Evolutionary conservation across 2,329 filamentous ascomycete genomes (phyloP), one percentile per base, ranked within the genome.

Genomic region (Endothia cerciana): DNA sequence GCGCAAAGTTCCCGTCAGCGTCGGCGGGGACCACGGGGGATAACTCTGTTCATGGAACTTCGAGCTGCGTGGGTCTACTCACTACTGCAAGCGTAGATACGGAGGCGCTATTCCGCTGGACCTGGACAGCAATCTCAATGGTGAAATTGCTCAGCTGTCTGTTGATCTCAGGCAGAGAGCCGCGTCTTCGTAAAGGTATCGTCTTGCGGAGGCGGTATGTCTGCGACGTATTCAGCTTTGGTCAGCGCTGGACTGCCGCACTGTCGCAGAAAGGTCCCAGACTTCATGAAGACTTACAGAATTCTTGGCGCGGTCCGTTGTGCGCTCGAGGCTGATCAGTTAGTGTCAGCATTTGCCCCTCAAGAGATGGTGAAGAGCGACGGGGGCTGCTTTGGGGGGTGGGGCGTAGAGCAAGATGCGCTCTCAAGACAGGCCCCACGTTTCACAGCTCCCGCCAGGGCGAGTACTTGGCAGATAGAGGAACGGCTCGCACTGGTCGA

Each of bases 161-260:
- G 57, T 68, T 68, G 2, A 68, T 56, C 56, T 68, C 63, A n/a
- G 66, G 66, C 8, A 68, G 47, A 22, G 66, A 65, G 19, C 66
- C 66, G 19, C 66, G 63, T 8, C 66, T 56, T 15, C 66, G 56
- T 17, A 68, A 51, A 15, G 66, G 66, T 36, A 68, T 68, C 7
- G 66, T 68, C 47, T 68, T 68, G 47, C 40, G 62, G n/a, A 68
- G 57, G n/a, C 60, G 64, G 49, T 65, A 65, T 36, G 65, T 67
- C 63, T 65, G 40, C 3, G 10, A 33, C 28, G n/a, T 7, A 1
- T 62, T n/a, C 7, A 10, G 17, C n/a, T 41, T 51, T 13, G 17
- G 55, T 58, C 33, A 62, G 60, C 19, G 10, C 8, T 38, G 15
- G 11, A 1, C 1, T 33, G 25, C 1, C 6, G 25, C 4, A 1